Percentiles rank a stretch among this genome's conserved stretches.
These are phyloP conservation scores for Ustilago sp. DNA, from an alignment of 1,284 basidiomycete genomes.

Conservation along the genomic window DNA sequence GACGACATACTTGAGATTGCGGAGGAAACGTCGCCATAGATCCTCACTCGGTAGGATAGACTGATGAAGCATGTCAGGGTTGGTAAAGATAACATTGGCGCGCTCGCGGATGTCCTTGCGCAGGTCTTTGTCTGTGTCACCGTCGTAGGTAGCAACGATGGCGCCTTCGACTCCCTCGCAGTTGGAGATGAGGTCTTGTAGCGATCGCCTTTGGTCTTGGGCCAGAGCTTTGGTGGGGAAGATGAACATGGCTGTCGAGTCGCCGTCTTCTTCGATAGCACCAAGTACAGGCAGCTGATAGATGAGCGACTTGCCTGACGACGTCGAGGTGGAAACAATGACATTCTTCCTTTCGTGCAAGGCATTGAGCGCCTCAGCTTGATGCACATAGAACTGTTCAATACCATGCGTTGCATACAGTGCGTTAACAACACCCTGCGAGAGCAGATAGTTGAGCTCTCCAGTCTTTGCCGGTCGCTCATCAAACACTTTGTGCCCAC, in stretches of 20 bases:
- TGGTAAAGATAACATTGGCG: slow-evolving; percentile 73
- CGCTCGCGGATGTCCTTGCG: slow-evolving; percentile 69
- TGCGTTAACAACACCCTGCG: slow-evolving; percentile 74
- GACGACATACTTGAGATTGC: slow-evolving; percentile 81
- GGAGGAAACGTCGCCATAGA: slow-evolving; percentile 79
- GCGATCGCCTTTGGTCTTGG: slow-evolving; percentile 80
- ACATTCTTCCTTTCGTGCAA: slow-evolving; percentile 78
- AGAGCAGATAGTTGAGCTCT: slow-evolving; percentile 53
- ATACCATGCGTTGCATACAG: slow-evolving; percentile 78
- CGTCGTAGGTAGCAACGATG: slow-evolving; percentile 85
- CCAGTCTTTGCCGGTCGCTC: slow-evolving; percentile 49
- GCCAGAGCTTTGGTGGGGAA: slow-evolving; percentile 95
- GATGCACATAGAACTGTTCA: slow-evolving; percentile 80
- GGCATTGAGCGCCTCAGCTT: slow-evolving; percentile 80
- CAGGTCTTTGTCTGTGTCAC: slow-evolving; percentile 81
- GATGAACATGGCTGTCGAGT: slow-evolving; percentile 82
- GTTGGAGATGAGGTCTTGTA: slow-evolving; percentile 73
- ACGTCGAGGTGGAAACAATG: slow-evolving; percentile 89
- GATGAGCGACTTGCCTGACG: slow-evolving; percentile 90
- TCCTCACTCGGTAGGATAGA: slow-evolving; percentile 88
- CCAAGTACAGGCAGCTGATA: slow-evolving; percentile 79
- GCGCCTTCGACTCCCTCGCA: slow-evolving; percentile 76
- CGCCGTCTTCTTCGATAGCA: slow-evolving; percentile 76
- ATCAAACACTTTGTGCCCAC: slow-evolving; percentile 61
- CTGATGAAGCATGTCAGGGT: slow-evolving; percentile 83